Percentiles rank a stretch among this genome's conserved stretches.
These are phyloP conservation scores for Triglochin maritima DNA, from an alignment of 106 monocot genomes.

Conservation along the genomic window DNA sequence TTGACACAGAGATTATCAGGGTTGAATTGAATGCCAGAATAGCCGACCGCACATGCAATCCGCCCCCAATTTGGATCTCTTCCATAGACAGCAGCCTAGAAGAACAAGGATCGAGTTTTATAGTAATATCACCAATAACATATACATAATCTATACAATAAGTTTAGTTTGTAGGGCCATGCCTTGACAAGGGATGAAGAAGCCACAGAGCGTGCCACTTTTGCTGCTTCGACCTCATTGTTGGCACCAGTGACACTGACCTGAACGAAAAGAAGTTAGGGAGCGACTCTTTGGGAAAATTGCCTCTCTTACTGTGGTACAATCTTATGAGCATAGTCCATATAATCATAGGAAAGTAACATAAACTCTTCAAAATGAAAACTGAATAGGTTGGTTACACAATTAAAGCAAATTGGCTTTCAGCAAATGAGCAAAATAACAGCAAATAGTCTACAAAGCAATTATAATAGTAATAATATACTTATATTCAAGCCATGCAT, in stretches of 20 bases:
- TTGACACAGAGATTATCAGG: constrained; percentile 50
- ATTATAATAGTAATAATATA: no score
- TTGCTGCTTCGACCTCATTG: constrained; percentile 70
- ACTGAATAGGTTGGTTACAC: no score
- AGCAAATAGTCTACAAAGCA: no score
- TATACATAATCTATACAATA: no score
- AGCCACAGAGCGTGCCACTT: constrained; percentile 82
- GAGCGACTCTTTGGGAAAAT: neutral
- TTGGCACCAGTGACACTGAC: constrained; percentile 62
- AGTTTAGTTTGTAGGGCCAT: neutral
- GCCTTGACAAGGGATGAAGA: constrained; percentile 96
- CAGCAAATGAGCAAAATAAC: no score
- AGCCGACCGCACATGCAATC: constrained; percentile 92
- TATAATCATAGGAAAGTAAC: no score
- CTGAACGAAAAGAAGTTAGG: constrained; percentile 19
- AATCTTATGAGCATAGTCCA: neutral
- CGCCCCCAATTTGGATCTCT: constrained; percentile 99
- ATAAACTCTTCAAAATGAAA: no score
- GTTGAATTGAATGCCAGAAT: constrained; percentile 73
- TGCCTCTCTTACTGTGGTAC: neutral
- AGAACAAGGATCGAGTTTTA: neutral
- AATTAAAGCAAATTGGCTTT: no score
- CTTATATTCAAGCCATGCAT: no score
- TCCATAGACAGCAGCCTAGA: constrained; percentile 89
- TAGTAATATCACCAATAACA: no score